Evolutionary conservation across 345 rosid genomes (phyloP).

Genomic region (Luvunga scandens): DNA sequence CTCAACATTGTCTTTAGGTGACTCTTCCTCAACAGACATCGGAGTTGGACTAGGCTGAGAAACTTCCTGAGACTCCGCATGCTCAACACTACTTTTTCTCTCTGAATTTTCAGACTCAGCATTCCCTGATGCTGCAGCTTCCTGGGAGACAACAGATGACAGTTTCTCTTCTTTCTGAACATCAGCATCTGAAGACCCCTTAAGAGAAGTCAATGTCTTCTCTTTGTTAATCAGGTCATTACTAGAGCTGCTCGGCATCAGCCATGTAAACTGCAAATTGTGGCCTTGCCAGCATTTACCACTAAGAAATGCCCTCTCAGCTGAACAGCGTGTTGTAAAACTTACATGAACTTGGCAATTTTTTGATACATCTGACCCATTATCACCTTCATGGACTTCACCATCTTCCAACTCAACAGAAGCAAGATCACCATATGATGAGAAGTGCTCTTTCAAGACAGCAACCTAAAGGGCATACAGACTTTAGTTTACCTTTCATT

Average conservation of each 20-base stretch:
- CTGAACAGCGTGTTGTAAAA: constrained; percentile 58
- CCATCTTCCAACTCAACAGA: constrained; percentile 64
- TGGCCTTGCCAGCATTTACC: constrained; percentile 84
- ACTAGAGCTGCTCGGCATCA: constrained; percentile 37
- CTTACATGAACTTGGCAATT: constrained; percentile 51
- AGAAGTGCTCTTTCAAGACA: constrained; percentile 71
- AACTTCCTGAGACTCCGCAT: constrained; percentile 32
- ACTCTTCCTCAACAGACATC: constrained; percentile 22
- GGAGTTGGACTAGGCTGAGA: constrained; percentile 26
- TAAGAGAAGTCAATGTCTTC: constrained; percentile 25
- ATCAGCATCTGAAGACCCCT: constrained; percentile 25
- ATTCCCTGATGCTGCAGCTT: constrained; percentile 36
- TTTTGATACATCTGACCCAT: constrained; percentile 33
- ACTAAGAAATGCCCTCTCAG: constrained; percentile 77
- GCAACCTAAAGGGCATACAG: constrained; percentile 43
- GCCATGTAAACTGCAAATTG: constrained; percentile 67
- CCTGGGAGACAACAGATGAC: constrained; percentile 15
- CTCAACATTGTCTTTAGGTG: constrained; percentile 24
- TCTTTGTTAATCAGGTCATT: constrained; percentile 30
- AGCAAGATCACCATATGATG: constrained; percentile 65
- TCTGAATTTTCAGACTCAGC: constrained; percentile 42
- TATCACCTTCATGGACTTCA: constrained; percentile 31
- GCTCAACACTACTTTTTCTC: constrained; percentile 22
- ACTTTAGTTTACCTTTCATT: constrained; percentile 17
- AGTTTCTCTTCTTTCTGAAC: constrained; percentile 30